Conservation (phyloP, 305 asterid genomes). For the Fraxinus nigra region DNA sequence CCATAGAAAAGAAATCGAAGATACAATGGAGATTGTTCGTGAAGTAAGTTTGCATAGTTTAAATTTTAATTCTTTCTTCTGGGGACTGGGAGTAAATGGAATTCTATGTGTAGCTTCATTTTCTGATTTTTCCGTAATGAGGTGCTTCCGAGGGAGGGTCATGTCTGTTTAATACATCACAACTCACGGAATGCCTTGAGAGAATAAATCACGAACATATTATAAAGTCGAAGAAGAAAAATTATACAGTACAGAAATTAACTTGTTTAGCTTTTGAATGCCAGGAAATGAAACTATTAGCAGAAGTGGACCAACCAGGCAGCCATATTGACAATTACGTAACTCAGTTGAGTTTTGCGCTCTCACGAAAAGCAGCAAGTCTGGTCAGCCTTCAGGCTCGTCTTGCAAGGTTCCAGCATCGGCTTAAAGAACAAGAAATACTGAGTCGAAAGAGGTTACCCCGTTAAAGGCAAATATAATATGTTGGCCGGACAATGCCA, state of each 20-base stretch:
- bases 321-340: conserved; percentile 84
- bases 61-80: background rate
- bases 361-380: conserved; percentile 90
- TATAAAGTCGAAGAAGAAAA: background rate
- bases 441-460: conserved; percentile 63
- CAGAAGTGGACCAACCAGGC: conserved; percentile 94
- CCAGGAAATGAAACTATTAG: conserved; percentile 94
- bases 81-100: background rate
- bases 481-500: background rate
- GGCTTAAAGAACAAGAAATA: conserved; percentile 77
- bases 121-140: background rate
- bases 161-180: background rate
- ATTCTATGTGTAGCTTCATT: background rate
- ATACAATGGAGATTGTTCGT: conserved; percentile 98
- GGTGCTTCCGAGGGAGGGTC: background rate
- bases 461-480: conserved; percentile 35
- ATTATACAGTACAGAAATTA: background rate
- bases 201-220: background rate
- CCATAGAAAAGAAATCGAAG: conserved; percentile 93
- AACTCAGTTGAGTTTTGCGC: conserved; percentile 76
- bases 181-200: background rate
- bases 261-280: conserved; percentile 24
- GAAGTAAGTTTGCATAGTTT: conserved; percentile 49
- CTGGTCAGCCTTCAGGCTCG: conserved; percentile 93
- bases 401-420: conserved; percentile 93